These are phyloP conservation scores for Syzygium grande DNA, from an alignment of 345 rosid genomes.

Conservation along the genomic window DNA sequence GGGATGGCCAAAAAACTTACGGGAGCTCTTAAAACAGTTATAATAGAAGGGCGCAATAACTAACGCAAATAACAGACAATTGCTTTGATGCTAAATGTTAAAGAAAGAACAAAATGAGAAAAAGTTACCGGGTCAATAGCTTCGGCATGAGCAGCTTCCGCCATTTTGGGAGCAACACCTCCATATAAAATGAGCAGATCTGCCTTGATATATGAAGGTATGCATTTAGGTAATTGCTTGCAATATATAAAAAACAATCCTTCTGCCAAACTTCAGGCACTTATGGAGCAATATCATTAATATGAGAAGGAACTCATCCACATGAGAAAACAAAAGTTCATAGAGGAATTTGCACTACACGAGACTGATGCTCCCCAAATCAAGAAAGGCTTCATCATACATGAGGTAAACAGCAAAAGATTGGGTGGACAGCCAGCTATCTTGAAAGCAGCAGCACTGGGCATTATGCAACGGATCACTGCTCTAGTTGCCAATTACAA, in stretches of 20 bases:
- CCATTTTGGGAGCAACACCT: constrained; percentile 94
- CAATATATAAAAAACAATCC: background rate
- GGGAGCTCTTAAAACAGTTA: background rate
- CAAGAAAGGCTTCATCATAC: background rate
- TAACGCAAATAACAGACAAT: background rate
- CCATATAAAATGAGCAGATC: constrained; percentile 81
- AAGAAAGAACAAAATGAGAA: background rate
- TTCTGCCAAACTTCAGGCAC: background rate
- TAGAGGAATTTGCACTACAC: background rate
- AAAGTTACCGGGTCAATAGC: constrained; percentile 67
- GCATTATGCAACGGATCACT: background rate
- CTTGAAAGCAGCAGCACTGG: background rate
- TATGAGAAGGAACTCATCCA: background rate
- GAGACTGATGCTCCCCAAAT: background rate
- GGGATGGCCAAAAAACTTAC: background rate
- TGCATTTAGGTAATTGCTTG: constrained; percentile 2
- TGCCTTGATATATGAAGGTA: constrained; percentile 40
- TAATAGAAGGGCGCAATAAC: background rate
- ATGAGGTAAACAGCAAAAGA: background rate
- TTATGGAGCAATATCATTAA: background rate
- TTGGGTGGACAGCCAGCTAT: background rate
- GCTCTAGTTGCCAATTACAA: background rate
- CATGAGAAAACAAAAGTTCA: background rate
- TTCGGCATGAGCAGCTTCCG: constrained; percentile 81
- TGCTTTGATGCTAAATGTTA: background rate